Evolutionary conservation across 1,139 yeast species (phyloP).

Genomic region (Meyerozyma elateridarum): DNA sequence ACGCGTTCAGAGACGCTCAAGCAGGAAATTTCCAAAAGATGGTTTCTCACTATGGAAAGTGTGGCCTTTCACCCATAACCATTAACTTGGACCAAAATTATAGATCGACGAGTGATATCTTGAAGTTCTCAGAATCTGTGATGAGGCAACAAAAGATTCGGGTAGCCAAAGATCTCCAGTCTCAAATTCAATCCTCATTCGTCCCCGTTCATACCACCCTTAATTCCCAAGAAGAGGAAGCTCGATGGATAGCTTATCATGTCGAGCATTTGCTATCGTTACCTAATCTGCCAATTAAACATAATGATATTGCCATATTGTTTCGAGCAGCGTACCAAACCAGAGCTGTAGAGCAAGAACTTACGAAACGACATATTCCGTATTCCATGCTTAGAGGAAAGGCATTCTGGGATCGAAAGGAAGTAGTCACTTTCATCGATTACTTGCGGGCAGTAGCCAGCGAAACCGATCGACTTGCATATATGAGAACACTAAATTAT

Average conservation of each 20-base stretch:
- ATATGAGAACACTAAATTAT: conserved; percentile 49
- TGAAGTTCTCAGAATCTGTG: conserved; percentile 59
- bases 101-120: conserved; percentile 68
- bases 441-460: conserved; percentile 59
- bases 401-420: conserved; percentile 77
- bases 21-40: conserved; percentile 61
- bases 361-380: conserved; percentile 53
- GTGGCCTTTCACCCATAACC: conserved; percentile 18
- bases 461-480: conserved; percentile 54
- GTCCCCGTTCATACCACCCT: conserved; percentile 46
- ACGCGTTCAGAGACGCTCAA: conserved; percentile 81
- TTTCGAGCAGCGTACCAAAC: conserved; percentile 61
- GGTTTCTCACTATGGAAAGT: conserved; percentile 37
- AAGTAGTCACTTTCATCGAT: conserved; percentile 58
- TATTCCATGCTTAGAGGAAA: conserved; percentile 65
- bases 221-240: conserved; percentile 46
- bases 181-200: conserved; percentile 38
- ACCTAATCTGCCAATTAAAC: conserved; percentile 32
- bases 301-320: conserved; percentile 64
- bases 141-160: conserved; percentile 60
- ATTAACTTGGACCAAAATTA: conserved; percentile 66
- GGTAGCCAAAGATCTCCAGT: conserved; percentile 36
- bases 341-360: conserved; percentile 55
- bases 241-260: conserved; percentile 53
- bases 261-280: conserved; percentile 41